A percentile compares a stretch with the other conserved stretches of the same genome.
These are phyloP conservation scores for Fusarium pseudonygamai DNA, from an alignment of 2,329 filamentous ascomycete species.

Conservation along the genomic window DNA sequence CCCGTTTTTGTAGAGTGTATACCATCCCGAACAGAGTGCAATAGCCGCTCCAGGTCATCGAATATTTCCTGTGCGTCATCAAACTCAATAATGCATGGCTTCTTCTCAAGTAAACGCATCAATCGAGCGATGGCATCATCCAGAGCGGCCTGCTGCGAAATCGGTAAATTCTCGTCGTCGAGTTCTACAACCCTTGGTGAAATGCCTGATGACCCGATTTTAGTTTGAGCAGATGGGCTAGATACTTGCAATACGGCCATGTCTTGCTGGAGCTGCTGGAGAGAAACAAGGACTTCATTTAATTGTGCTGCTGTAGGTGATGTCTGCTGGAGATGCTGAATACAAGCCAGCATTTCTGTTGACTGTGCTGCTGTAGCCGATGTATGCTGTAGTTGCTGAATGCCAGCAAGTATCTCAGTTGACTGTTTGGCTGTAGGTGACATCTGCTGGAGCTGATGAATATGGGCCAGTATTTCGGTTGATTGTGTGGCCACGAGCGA, in stretches of 20 bases:
- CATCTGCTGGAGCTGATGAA: accelerated
- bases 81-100: neutral
- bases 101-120: neutral
- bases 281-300: accelerated
- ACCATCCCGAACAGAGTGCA: neutral
- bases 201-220: neutral
- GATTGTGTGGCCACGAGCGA: neutral
- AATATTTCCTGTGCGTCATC: neutral
- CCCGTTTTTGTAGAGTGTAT: accelerated
- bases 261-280: neutral
- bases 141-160: accelerated
- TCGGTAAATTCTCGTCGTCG: neutral
- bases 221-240: accelerated
- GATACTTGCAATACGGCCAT: neutral
- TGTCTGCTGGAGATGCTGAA: accelerated
- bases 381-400: accelerated
- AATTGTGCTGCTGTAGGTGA: neutral
- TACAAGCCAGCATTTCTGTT: accelerated
- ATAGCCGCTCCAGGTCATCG: accelerated
- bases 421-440: neutral
- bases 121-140: neutral
- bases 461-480: neutral
- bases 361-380: neutral
- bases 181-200: neutral
- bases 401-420: accelerated